phyloP scores from a whole-genome alignment of 2,329 filamentous ascomycete species.

The Ophiostoma triangulosporum region DNA sequence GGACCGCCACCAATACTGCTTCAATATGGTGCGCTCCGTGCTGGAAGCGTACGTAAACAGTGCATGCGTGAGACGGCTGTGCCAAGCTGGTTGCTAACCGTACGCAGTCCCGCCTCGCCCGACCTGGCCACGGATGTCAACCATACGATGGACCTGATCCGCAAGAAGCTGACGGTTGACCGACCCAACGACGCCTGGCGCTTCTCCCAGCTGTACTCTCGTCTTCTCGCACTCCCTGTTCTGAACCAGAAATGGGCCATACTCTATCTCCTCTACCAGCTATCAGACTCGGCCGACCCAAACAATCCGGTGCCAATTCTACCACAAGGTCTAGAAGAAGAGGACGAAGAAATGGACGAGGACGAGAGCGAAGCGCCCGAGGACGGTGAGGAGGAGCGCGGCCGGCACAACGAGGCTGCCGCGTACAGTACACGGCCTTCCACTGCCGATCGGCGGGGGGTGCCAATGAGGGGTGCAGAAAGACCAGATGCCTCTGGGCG shows the following conservation, averaged over 20 bases:
- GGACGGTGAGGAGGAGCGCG: conserved; percentile 27
- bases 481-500: neutral
- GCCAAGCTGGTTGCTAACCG: neutral
- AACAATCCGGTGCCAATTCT: conserved; percentile 33
- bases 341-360: conserved; percentile 8
- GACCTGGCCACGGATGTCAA: conserved; percentile 61
- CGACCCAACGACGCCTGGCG: conserved; percentile 66
- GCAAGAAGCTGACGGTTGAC: conserved; percentile 68
- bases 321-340: conserved; percentile 23
- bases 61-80: neutral
- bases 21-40: conserved; percentile 36
- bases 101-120: conserved; percentile 25
- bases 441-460: conserved; percentile 32
- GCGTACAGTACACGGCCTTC: neutral
- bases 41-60: conserved; percentile 33
- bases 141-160: conserved; percentile 86
- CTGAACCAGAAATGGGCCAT: conserved; percentile 96
- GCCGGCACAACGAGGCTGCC: conserved; percentile 33
- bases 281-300: conserved; percentile 55
- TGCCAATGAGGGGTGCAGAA: neutral
- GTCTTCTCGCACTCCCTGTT: conserved; percentile 79
- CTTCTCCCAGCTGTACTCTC: conserved; percentile 83
- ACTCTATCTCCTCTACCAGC: conserved; percentile 74
- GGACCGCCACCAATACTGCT: conserved; percentile 51
- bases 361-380: conserved; percentile 16